phyloP scores from a whole-genome alignment of 345 rosid species.

The Salix exigua region DNA sequence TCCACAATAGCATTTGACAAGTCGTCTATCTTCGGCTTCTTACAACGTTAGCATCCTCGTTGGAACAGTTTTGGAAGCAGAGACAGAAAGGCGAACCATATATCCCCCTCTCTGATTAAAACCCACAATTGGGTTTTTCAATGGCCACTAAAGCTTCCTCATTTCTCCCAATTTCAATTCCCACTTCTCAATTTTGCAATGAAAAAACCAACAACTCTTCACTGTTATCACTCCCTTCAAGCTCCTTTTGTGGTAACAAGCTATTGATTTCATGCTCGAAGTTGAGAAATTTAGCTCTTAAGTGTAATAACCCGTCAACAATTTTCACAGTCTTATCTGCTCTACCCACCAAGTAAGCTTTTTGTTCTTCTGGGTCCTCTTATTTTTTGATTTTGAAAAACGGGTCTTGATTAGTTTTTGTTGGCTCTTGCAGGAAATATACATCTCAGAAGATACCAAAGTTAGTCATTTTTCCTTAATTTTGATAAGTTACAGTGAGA shows the following conservation, averaged over 20 bases:
- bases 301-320: slow-evolving; percentile 29
- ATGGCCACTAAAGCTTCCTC: slow-evolving; percentile 58
- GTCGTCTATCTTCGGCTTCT: neutral
- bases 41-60: neutral
- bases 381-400: neutral
- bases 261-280: slow-evolving; percentile 31
- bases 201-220: slow-evolving; percentile 17
- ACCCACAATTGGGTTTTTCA: neutral
- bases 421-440: slow-evolving; percentile 49
- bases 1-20: neutral
- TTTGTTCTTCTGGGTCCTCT: neutral
- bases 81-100: neutral
- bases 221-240: slow-evolving; percentile 19
- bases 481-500: neutral
- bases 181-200: slow-evolving; percentile 25
- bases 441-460: slow-evolving; percentile 52
- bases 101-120: neutral
- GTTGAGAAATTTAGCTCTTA: slow-evolving; percentile 26
- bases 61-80: neutral
- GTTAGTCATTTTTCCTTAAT: slow-evolving; percentile 33
- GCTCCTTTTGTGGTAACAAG: slow-evolving; percentile 46
- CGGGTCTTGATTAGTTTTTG: neutral
- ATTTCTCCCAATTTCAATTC: slow-evolving; percentile 37
- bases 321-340: slow-evolving; percentile 46
- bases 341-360: slow-evolving; percentile 60